A percentile compares a stretch with the other conserved stretches of the same genome.
phyloP scores from a whole-genome alignment of 768 basidiomycete genomes.

The Gloeophyllum trabeum region DNA sequence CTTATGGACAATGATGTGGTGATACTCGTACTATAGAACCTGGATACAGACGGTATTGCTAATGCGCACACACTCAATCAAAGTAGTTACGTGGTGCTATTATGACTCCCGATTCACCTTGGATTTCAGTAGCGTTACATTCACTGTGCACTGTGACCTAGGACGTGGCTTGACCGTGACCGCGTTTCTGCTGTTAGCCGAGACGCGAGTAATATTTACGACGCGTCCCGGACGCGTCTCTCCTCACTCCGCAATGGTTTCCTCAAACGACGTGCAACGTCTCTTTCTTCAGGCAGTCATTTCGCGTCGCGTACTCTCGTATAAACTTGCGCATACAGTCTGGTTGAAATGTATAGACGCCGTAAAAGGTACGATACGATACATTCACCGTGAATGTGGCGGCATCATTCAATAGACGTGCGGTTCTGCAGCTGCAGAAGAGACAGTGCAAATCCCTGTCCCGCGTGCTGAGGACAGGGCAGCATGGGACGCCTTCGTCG shows the following conservation, averaged over 20 bases:
- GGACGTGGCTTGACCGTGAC: neutral
- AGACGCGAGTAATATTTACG: conserved; percentile 6
- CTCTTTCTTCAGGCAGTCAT: conserved; percentile 75
- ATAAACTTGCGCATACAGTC: conserved; percentile 47
- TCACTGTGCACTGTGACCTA: too few species aligned
- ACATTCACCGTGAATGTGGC: neutral
- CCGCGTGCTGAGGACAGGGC: conserved; percentile 26
- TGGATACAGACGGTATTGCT: too few species aligned
- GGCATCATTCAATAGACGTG: too few species aligned
- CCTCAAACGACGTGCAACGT: conserved; percentile 54
- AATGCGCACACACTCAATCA: too few species aligned
- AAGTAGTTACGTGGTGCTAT: too few species aligned
- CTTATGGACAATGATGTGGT: too few species aligned
- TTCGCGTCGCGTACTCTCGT: conserved; percentile 59
- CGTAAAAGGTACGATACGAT: conserved; percentile 41
- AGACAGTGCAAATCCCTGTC: conserved; percentile 28
- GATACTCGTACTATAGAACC: too few species aligned
- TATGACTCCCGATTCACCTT: too few species aligned
- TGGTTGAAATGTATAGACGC: conserved; percentile 60
- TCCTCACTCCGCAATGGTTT: conserved; percentile 23
- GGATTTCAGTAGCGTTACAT: too few species aligned
- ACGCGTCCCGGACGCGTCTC: neutral
- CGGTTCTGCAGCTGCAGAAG: conserved; percentile 34
- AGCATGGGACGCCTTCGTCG: conserved; percentile 51
- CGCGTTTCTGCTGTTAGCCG: conserved; percentile 7